Percentiles rank a stretch among this genome's conserved stretches.
phyloP scores from a whole-genome alignment of 2,329 filamentous ascomycete species.

The Tolypocladium paradoxum region DNA sequence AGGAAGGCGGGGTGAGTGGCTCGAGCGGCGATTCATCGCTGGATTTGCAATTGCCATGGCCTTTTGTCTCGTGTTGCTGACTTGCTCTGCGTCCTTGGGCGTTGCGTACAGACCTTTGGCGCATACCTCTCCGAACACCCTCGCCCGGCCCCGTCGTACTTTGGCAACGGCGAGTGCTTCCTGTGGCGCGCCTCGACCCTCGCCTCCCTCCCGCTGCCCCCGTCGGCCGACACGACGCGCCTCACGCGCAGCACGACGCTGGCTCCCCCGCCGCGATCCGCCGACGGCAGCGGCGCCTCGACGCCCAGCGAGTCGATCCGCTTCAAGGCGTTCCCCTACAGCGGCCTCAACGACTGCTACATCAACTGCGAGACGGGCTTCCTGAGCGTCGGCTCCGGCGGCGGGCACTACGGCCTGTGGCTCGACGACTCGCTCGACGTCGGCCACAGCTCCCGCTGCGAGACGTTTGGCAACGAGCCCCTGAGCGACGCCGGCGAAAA shows the following conservation, averaged over 20 bases:
- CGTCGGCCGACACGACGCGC: conserved; percentile 39
- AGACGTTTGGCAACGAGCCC: conserved; percentile 91
- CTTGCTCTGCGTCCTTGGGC: not conserved
- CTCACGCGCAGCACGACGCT: conserved; percentile 30
- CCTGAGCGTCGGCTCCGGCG: conserved; percentile 75
- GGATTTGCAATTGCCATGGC: not conserved
- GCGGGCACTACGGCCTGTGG: conserved; percentile 90
- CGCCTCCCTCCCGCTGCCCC: conserved; percentile 39
- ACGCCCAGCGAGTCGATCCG: conserved; percentile 59
- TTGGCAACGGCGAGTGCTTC: conserved; percentile 91
- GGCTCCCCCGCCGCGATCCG: conserved; percentile 15
- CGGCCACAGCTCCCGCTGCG: conserved; percentile 72
- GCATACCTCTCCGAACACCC: conserved; percentile 89
- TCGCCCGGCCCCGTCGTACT: conserved; percentile 73
- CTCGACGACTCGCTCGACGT: conserved; percentile 75
- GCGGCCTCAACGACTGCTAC: conserved; percentile 91
- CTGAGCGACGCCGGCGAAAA: conserved; percentile 87
- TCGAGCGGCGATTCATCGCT: not conserved
- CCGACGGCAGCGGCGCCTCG: conserved; percentile 9
- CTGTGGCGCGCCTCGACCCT: conserved; percentile 52
- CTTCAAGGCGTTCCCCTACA: conserved; percentile 96
- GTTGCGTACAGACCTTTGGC: conserved; percentile 57
- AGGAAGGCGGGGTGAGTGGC: conserved; percentile 55
- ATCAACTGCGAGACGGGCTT: conserved; percentile 84
- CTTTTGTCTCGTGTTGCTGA: not conserved